These are phyloP conservation scores for Vitis rupestris DNA, from an alignment of 164 flowering plant genomes.

Conservation along the genomic window DNA sequence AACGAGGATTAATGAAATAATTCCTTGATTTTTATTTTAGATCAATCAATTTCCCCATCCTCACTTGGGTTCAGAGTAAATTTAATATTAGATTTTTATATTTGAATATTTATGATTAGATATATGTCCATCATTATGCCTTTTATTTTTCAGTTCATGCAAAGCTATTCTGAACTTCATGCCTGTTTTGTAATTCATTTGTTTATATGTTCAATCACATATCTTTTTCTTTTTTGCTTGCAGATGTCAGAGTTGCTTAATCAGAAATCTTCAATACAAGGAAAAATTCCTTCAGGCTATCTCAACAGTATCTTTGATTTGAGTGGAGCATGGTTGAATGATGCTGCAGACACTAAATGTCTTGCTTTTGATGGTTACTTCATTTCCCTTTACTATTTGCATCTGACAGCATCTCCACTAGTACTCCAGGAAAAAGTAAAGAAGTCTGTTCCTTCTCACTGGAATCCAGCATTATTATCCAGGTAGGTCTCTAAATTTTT, in stretches of 20 bases:
- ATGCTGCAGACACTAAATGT: slow-evolving; percentile 69
- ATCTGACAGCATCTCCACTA: slow-evolving; percentile 68
- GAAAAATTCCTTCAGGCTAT: slow-evolving; percentile 90
- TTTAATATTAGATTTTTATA: no score
- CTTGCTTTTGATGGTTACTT: slow-evolving; percentile 90
- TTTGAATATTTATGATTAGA: no score
- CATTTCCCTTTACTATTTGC: slow-evolving; percentile 74
- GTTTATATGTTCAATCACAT: no score
- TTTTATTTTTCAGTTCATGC: no score
- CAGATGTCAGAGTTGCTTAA: slow-evolving; percentile 95
- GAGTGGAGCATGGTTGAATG: slow-evolving; percentile 78
- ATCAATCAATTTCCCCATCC: no score
- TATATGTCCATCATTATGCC: no score
- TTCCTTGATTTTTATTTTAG: no score
- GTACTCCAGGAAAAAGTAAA: slow-evolving; percentile 68
- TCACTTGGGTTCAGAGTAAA: no score
- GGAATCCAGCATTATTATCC: slow-evolving; percentile 57
- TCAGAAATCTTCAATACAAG: slow-evolving; percentile 80
- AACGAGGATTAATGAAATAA: no score
- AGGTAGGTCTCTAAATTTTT: slow-evolving; percentile 41
- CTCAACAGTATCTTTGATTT: slow-evolving; percentile 75
- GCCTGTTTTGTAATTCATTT: no score
- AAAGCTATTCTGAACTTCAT: no score
- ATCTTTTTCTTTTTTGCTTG: slow-evolving; percentile 9
- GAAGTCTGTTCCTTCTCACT: slow-evolving; percentile 76